Percentiles rank a stretch among this genome's conserved stretches.
Evolutionary conservation across 768 basidiomycete species (phyloP).

Genomic region (Sistotremastrum niveocremeum): DNA sequence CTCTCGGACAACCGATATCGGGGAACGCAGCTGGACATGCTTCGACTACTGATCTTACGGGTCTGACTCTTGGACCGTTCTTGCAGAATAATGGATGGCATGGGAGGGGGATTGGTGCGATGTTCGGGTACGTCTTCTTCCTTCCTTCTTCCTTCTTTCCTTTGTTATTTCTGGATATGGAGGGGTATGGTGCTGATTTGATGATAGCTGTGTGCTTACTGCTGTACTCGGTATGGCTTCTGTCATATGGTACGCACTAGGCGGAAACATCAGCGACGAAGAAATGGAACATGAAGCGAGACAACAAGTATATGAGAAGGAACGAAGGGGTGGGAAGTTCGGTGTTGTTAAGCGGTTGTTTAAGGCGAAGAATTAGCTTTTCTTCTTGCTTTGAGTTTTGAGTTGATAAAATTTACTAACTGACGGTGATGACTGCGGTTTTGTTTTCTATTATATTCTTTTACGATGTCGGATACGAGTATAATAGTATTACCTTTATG

Average conservation of each 20-base stretch:
- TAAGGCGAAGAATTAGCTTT: background rate
- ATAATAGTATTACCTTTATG: no score
- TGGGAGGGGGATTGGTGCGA: slow-evolving; percentile 58
- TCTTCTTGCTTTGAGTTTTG: background rate
- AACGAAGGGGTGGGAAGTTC: slow-evolving; percentile 27
- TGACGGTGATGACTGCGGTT: no score
- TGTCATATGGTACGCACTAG: slow-evolving; percentile 78
- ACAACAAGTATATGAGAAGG: slow-evolving; percentile 43
- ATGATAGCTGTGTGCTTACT: slow-evolving; percentile 59
- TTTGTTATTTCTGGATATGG: slow-evolving; percentile 9
- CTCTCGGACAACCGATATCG: slow-evolving; percentile 38
- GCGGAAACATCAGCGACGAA: slow-evolving; percentile 59
- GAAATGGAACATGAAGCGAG: slow-evolving; percentile 68
- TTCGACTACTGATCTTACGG: slow-evolving; percentile 52
- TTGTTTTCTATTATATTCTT: no score
- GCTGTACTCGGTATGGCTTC: slow-evolving; percentile 72
- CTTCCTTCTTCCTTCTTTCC: background rate
- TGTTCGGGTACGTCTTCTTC: slow-evolving; percentile 42
- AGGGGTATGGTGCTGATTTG: no score
- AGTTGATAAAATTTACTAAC: background rate
- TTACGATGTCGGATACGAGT: no score
- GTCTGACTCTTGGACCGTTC: slow-evolving; percentile 57
- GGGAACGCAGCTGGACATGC: slow-evolving; percentile 85
- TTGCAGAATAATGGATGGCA: slow-evolving; percentile 62
- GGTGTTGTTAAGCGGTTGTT: slow-evolving; percentile 14